Evolutionary conservation across 1,284 basidiomycete genomes (phyloP).

Genomic region (Porphyrellus sp.): DNA sequence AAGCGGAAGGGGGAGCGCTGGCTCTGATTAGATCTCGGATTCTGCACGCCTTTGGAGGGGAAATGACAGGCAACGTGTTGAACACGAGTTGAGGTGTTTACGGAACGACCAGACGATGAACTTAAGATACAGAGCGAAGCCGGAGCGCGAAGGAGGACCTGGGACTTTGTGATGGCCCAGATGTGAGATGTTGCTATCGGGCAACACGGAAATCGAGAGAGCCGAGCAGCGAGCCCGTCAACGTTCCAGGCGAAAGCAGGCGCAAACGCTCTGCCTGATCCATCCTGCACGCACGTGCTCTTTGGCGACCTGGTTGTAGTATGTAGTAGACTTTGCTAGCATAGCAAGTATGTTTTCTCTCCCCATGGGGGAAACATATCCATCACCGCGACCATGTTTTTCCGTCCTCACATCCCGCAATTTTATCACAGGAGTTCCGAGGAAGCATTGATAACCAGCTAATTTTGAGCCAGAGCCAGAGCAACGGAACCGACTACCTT

Average conservation of each 20-base stretch:
- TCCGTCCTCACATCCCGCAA: constrained; percentile 6
- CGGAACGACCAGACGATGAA: constrained; percentile 20
- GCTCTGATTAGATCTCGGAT: constrained; percentile 30
- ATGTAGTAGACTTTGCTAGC: too few relatives aligned
- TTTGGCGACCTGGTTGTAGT: too few relatives aligned
- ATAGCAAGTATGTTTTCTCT: not conserved
- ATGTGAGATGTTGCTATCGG: not conserved
- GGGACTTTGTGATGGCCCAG: not conserved
- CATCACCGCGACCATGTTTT: not conserved
- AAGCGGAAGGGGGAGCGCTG: constrained; percentile 16
- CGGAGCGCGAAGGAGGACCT: too few relatives aligned
- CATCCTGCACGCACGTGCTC: constrained; percentile 7
- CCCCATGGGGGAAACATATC: constrained; percentile 3
- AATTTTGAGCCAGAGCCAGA: not conserved
- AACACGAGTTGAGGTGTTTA: constrained; percentile 56
- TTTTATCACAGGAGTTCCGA: constrained; percentile 9
- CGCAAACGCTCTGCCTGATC: constrained; percentile 6
- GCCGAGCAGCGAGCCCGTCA: too few relatives aligned
- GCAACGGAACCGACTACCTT: constrained; percentile 5
- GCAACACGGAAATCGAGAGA: not conserved
- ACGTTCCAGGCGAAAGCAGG: constrained; percentile 2
- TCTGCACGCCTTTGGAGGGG: constrained; percentile 30
- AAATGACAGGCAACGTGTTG: constrained; percentile 64
- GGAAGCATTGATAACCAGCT: not conserved
- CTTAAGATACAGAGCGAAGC: not conserved